Percentiles rank a stretch among this genome's conserved stretches.
Evolutionary conservation across 805 yeast genomes (phyloP).

Genomic region (Saccharomycopsis oosterbeekiorum): DNA sequence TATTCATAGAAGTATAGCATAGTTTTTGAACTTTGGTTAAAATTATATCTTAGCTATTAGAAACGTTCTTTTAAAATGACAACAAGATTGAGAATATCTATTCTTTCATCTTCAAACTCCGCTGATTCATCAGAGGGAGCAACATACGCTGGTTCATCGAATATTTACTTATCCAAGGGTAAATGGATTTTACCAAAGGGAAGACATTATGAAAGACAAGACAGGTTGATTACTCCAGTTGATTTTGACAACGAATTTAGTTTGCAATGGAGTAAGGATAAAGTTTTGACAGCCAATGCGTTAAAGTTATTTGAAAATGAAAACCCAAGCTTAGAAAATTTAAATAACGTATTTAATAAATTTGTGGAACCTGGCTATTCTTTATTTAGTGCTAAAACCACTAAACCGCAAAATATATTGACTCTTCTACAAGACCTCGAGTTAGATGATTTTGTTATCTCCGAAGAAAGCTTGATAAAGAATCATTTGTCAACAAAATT

Average conservation of each 20-base stretch:
- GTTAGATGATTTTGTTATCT: conserved; percentile 8
- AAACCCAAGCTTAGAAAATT: conserved; percentile 4
- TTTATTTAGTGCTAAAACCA: not conserved
- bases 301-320: conserved; percentile 5
- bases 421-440: not conserved
- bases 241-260: conserved; percentile 6
- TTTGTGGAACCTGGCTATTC: conserved; percentile 17
- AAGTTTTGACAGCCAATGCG: not conserved
- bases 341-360: conserved; percentile 14
- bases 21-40: not conserved
- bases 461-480: conserved; percentile 4
- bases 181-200: conserved; percentile 16
- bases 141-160: not conserved
- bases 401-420: not conserved
- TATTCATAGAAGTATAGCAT: too few relatives aligned
- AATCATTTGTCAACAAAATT: conserved; percentile 6
- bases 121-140: not conserved
- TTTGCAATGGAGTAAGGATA: conserved; percentile 14
- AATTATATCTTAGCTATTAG: not conserved
- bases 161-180: conserved; percentile 7
- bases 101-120: not conserved
- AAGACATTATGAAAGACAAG: conserved; percentile 17
- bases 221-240: conserved; percentile 10
- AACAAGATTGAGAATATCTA: not conserved
- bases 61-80: not conserved